These are phyloP conservation scores for Rhizodiscina lignyota DNA, from an alignment of 495 filamentous ascomycete species.

Conservation along the genomic window DNA sequence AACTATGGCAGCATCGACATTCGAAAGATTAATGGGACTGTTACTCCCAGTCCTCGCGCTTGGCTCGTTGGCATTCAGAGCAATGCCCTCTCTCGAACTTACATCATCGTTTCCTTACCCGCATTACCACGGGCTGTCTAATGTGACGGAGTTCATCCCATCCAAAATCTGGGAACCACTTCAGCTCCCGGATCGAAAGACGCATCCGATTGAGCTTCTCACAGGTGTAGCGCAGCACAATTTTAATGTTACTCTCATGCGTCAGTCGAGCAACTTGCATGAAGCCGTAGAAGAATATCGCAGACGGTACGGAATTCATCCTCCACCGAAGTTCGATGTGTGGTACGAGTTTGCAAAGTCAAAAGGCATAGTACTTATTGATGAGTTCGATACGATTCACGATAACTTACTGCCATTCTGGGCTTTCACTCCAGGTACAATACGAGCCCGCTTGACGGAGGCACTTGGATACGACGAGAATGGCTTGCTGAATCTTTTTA, in stretches of 20 bases:
- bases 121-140: too few species aligned
- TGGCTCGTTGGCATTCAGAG: too few species aligned
- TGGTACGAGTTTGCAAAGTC: slow-evolving; percentile 60
- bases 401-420: slow-evolving; percentile 58
- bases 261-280: slow-evolving; percentile 31
- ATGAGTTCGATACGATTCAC: slow-evolving; percentile 62
- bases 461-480: slow-evolving; percentile 19
- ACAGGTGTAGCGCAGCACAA: slow-evolving; percentile 32
- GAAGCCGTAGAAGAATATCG: slow-evolving; percentile 42
- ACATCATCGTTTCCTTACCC: too few species aligned
- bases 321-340: slow-evolving; percentile 47
- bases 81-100: too few species aligned
- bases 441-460: slow-evolving; percentile 28
- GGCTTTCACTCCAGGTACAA: slow-evolving; percentile 41
- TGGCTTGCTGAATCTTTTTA: slow-evolving; percentile 17
- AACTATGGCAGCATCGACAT: too few species aligned
- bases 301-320: slow-evolving; percentile 35
- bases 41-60: too few species aligned
- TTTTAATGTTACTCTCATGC: slow-evolving; percentile 26
- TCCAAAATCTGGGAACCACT: too few species aligned
- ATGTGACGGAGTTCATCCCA: too few species aligned
- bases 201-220: slow-evolving; percentile 35
- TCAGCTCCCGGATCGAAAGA: too few species aligned
- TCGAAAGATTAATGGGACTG: too few species aligned
- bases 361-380: slow-evolving; percentile 48